Evolutionary conservation across 352 stramenopile genomes (phyloP).

Genomic region (Globisporangium parvum): DNA sequence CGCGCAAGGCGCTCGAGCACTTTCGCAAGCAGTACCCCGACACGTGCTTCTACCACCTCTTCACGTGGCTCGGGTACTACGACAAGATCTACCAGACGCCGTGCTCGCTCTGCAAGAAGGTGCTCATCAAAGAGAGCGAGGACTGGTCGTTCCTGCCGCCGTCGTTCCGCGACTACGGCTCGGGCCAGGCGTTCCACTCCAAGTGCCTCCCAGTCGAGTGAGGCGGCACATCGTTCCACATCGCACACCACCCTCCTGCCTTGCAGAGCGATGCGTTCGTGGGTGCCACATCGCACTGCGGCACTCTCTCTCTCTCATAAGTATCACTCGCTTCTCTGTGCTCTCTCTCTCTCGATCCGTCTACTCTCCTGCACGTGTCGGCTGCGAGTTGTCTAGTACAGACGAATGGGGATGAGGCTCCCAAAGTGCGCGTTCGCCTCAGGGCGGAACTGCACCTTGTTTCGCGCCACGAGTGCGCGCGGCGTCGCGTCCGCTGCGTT

Average conservation of each 20-base stretch:
- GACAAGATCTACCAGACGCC: slow-evolving; percentile 88
- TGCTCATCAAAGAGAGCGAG: slow-evolving; percentile 75
- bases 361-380: background rate
- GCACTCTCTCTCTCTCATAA: background rate
- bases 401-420: slow-evolving; percentile 62
- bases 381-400: slow-evolving; percentile 17
- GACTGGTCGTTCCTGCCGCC: slow-evolving; percentile 77
- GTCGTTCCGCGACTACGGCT: slow-evolving; percentile 82
- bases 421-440: slow-evolving; percentile 31
- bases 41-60: slow-evolving; percentile 84
- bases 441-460: slow-evolving; percentile 32
- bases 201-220: slow-evolving; percentile 71
- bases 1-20: slow-evolving; percentile 71
- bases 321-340: slow-evolving; percentile 1
- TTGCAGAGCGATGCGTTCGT: background rate
- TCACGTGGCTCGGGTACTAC: slow-evolving; percentile 82
- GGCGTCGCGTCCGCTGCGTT: slow-evolving; percentile 36
- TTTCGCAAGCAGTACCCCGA: slow-evolving; percentile 83
- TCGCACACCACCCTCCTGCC: background rate
- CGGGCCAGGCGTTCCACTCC: slow-evolving; percentile 74
- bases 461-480: slow-evolving; percentile 32
- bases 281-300: background rate
- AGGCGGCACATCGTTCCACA: background rate
- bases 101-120: slow-evolving; percentile 81
- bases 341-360: slow-evolving; percentile 4